Percentiles rank a stretch among this genome's conserved stretches.
Conservation (phyloP, 495 filamentous ascomycete genomes). For the Tuber borchii region DNA sequence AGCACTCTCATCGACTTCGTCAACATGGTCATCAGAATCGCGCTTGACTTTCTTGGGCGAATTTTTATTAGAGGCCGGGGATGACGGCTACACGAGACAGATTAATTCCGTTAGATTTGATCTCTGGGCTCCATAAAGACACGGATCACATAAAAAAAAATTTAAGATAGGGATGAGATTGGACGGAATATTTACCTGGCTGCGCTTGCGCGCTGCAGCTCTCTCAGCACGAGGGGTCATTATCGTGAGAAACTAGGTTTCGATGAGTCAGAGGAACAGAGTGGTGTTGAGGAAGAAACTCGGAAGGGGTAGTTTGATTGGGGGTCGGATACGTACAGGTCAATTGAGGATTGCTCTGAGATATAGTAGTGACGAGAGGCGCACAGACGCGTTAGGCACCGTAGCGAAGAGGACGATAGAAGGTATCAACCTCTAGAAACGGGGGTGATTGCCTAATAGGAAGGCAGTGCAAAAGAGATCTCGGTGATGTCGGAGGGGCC, state of each 20-base stretch:
- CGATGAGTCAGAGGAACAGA: not conserved
- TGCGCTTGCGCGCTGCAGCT: not conserved
- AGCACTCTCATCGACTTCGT: not conserved
- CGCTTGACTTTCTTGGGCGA: not conserved
- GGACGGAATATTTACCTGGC: not conserved
- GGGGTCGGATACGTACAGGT: not conserved
- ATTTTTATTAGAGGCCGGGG: slow-evolving; percentile 4
- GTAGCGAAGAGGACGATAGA: not conserved
- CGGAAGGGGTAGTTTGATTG: not conserved
- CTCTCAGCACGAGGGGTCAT: not conserved
- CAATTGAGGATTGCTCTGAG: not conserved
- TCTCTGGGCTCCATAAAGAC: not conserved
- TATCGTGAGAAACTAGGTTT: not conserved
- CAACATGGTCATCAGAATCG: not conserved
- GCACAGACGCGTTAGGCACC: not conserved
- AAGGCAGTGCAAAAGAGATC: not conserved
- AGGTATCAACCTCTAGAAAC: not conserved
- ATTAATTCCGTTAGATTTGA: not conserved
- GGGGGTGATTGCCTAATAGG: not conserved
- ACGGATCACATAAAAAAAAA: not conserved
- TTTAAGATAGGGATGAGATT: not conserved
- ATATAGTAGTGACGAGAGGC: not conserved
- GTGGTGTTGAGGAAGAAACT: not conserved
- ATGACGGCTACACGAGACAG: slow-evolving; percentile 2
- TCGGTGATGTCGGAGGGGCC: not conserved